Evolutionary conservation across 441 rosid genomes (phyloP).

Genomic region (Arabidopsis hybrid): DNA sequence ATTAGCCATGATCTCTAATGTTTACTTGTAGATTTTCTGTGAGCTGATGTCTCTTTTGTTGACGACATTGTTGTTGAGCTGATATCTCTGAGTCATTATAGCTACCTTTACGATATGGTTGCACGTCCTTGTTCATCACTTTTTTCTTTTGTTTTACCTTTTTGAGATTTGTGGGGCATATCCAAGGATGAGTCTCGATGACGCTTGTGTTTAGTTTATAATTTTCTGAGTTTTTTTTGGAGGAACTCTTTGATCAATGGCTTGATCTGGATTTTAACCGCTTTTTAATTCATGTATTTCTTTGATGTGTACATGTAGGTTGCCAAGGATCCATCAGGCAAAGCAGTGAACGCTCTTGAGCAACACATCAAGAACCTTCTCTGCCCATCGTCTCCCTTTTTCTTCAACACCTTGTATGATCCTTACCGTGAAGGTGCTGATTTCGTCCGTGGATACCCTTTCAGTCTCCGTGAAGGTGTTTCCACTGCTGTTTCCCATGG

Average conservation of each 20-base stretch:
- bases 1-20: conserved; percentile 13
- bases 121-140: conserved; percentile 5
- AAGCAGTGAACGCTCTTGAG: conserved; percentile 83
- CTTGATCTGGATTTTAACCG: neutral
- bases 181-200: neutral
- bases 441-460: conserved; percentile 97
- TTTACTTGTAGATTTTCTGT: neutral
- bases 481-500: conserved; percentile 97
- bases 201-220: conserved; percentile 14
- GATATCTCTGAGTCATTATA: conserved; percentile 21
- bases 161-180: conserved; percentile 27
- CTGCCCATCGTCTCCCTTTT: conserved; percentile 82
- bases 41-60: neutral
- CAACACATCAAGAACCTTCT: conserved; percentile 92
- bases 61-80: conserved; percentile 25
- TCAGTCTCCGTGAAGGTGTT: conserved; percentile 92
- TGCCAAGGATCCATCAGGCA: conserved; percentile 87
- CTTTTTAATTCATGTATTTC: neutral
- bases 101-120: conserved; percentile 35
- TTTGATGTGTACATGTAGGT: conserved; percentile 47
- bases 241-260: neutral
- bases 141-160: conserved; percentile 12
- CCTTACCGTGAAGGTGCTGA: conserved; percentile 92
- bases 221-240: no score
- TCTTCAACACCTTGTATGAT: conserved; percentile 96